phyloP scores from a whole-genome alignment of 257 asterid species.

The Rubia yunnanensis region DNA sequence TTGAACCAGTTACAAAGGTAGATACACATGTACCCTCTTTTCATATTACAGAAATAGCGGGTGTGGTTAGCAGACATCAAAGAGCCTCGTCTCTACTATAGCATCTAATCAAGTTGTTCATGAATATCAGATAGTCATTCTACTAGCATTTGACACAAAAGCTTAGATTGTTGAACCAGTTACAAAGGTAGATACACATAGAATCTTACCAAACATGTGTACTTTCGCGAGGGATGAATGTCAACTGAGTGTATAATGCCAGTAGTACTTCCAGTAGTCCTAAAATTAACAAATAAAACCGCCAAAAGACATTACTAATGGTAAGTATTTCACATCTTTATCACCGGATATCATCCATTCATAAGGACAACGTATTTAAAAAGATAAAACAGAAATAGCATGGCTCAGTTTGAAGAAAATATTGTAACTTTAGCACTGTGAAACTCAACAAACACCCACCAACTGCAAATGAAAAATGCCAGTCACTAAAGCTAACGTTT shows the following conservation, averaged over 20 bases:
- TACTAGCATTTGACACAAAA: neutral
- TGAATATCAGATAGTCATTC: neutral
- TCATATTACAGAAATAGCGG: neutral
- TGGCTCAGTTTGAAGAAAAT: neutral
- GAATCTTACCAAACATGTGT: slow-evolving; percentile 79
- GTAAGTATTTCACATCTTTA: too few relatives aligned
- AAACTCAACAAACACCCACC: too few relatives aligned
- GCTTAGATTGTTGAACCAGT: neutral
- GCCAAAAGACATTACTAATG: neutral
- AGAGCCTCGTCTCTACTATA: neutral
- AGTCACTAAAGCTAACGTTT: too few relatives aligned
- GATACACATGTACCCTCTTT: too few relatives aligned
- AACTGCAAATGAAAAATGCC: neutral
- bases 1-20: neutral
- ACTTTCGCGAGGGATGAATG: slow-evolving; percentile 81
- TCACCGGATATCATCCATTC: too few relatives aligned
- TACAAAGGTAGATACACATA: neutral
- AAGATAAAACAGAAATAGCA: neutral
- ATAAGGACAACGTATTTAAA: neutral
- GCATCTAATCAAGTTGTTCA: neutral
- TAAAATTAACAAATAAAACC: slow-evolving; percentile 13
- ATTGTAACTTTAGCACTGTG: neutral
- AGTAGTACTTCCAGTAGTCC: slow-evolving; percentile 48
- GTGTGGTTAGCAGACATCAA: neutral
- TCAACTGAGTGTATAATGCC: slow-evolving; percentile 83